phyloP scores from a whole-genome alignment of 1,139 yeast species.

The Yamadazyma pseudoaaseri region DNA sequence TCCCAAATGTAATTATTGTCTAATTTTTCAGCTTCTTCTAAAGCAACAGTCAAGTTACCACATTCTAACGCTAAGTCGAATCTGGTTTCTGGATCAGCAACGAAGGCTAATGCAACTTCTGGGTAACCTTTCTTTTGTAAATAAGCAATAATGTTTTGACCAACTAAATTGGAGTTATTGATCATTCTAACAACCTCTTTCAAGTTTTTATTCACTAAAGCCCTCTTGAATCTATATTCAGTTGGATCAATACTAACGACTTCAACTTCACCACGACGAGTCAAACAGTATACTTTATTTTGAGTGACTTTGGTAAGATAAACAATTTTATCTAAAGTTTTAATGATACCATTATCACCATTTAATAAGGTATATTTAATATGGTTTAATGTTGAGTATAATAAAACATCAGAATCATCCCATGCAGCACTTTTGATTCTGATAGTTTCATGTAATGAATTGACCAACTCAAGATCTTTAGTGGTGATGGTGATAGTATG shows the following conservation, averaged over 20 bases:
- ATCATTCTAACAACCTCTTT: constrained; percentile 90
- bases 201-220: constrained; percentile 85
- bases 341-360: constrained; percentile 93
- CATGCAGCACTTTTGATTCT: constrained; percentile 97
- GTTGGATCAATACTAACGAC: constrained; percentile 85
- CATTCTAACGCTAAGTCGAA: constrained; percentile 95
- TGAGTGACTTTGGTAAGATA: constrained; percentile 77
- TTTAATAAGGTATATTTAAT: constrained; percentile 89
- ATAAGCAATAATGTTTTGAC: constrained; percentile 94
- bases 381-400: constrained; percentile 93
- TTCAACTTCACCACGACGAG: constrained; percentile 83
- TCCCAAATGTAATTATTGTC: constrained; percentile 75
- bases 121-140: constrained; percentile 95
- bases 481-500: constrained; percentile 90
- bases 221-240: constrained; percentile 93
- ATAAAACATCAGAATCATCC: constrained; percentile 91
- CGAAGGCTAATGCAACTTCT: constrained; percentile 91
- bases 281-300: constrained; percentile 72
- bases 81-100: constrained; percentile 93
- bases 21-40: constrained; percentile 80
- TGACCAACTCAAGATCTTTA: constrained; percentile 71
- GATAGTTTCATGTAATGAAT: constrained; percentile 93
- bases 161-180: constrained; percentile 86
- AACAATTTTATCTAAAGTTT: constrained; percentile 87
- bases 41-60: constrained; percentile 84